Evolutionary conservation across 1,284 basidiomycete genomes (phyloP).

Genomic region (Cryptococcus sp.): DNA sequence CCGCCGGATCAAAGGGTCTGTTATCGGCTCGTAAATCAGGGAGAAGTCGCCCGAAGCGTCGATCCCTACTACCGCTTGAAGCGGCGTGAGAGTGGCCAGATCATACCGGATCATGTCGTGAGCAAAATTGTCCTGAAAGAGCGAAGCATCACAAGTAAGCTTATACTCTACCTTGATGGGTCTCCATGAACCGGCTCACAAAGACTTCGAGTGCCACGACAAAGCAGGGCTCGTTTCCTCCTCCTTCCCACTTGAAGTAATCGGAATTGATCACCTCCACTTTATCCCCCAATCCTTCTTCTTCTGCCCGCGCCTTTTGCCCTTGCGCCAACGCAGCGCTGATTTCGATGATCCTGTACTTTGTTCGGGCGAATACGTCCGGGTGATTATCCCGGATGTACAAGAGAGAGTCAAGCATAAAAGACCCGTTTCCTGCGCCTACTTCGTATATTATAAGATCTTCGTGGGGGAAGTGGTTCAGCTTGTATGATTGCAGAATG

Average conservation of each 20-base stretch:
- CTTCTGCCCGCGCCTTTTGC: conserved; percentile 65
- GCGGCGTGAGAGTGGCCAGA: conserved; percentile 70
- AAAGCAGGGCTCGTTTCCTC: conserved; percentile 81
- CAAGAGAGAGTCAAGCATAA: conserved; percentile 84
- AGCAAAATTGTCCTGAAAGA: conserved; percentile 84
- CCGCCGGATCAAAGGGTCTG: conserved; percentile 74
- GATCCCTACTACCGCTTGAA: conserved; percentile 81
- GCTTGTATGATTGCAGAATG: conserved; percentile 84
- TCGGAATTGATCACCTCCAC: conserved; percentile 78
- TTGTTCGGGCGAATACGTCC: conserved; percentile 84
- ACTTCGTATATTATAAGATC: conserved; percentile 96
- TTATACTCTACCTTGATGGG: too few relatives aligned
- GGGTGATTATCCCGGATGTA: conserved; percentile 77
- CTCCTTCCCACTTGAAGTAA: conserved; percentile 79
- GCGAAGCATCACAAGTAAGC: not conserved
- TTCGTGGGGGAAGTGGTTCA: conserved; percentile 93
- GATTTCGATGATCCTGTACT: conserved; percentile 89
- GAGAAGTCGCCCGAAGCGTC: conserved; percentile 82
- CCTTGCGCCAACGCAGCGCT: conserved; percentile 71
- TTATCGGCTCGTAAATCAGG: conserved; percentile 78
- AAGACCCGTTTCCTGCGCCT: conserved; percentile 94
- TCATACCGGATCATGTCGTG: conserved; percentile 95
- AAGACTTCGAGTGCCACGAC: conserved; percentile 94
- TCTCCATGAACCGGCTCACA: conserved; percentile 58
- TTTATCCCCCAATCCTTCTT: conserved; percentile 59